Percentiles rank a stretch among this genome's conserved stretches.
These are phyloP conservation scores for Cutaneotrichosporon mucoides DNA, from an alignment of 1,284 basidiomycete genomes.

Conservation along the genomic window DNA sequence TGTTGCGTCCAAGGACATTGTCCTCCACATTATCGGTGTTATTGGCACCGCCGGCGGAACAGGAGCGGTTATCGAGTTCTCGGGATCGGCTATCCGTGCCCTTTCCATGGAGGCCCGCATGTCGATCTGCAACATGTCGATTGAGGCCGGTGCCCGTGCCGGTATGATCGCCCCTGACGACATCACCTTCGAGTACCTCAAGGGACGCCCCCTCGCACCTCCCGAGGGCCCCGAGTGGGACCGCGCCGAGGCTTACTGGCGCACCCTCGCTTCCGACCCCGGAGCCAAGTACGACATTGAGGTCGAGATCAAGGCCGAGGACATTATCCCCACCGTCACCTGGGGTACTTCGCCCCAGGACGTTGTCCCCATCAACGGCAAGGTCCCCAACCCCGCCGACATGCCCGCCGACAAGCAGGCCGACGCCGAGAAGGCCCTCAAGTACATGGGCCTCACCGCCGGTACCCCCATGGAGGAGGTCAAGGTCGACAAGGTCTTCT, in stretches of 20 bases:
- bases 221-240: slow-evolving; percentile 84
- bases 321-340: slow-evolving; percentile 90
- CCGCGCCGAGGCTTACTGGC: slow-evolving; percentile 82
- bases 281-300: slow-evolving; percentile 87
- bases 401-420: slow-evolving; percentile 67
- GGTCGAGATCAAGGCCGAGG: slow-evolving; percentile 76
- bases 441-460: slow-evolving; percentile 86
- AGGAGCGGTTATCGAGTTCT: slow-evolving; percentile 88
- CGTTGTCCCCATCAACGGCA: slow-evolving; percentile 78
- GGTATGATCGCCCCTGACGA: slow-evolving; percentile 96
- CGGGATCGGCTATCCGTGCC: slow-evolving; percentile 82
- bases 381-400: slow-evolving; percentile 72
- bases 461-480: slow-evolving; percentile 82
- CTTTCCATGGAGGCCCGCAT: slow-evolving; percentile 95
- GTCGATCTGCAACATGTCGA: slow-evolving; percentile 98
- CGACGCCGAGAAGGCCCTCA: slow-evolving; percentile 73
- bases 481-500: slow-evolving; percentile 87
- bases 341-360: slow-evolving; percentile 98
- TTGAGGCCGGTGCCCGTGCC: slow-evolving; percentile 90
- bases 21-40: slow-evolving; percentile 87
- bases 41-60: slow-evolving; percentile 95
- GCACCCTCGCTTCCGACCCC: slow-evolving; percentile 75
- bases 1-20: slow-evolving; percentile 90
- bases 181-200: slow-evolving; percentile 81
- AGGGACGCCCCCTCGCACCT: slow-evolving; percentile 72